These are phyloP conservation scores for Clonostachys rhizophaga DNA, from an alignment of 2,329 filamentous ascomycete species.

Conservation along the genomic window DNA sequence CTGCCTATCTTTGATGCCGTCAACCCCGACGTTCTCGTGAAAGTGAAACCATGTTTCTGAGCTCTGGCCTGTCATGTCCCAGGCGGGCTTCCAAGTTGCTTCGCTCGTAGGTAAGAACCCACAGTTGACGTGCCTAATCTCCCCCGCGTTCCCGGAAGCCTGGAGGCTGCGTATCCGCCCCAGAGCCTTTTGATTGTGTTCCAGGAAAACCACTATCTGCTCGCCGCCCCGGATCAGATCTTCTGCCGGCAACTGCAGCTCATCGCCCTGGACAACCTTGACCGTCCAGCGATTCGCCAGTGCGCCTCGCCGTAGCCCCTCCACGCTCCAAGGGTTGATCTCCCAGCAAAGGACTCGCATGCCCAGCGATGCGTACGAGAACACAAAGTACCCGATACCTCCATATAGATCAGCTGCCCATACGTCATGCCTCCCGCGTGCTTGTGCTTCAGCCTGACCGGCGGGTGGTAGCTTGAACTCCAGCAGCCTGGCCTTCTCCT, in stretches of 20 bases:
- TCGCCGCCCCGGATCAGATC: constrained; percentile 36
- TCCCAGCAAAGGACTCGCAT: constrained; percentile 82
- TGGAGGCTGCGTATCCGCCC: constrained; percentile 30
- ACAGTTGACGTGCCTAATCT: constrained; percentile 57
- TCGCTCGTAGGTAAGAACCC: constrained; percentile 58
- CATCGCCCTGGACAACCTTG: constrained; percentile 40
- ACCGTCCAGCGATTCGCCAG: constrained; percentile 62
- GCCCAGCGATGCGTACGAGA: constrained; percentile 72
- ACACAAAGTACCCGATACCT: constrained; percentile 91
- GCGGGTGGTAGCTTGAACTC: constrained; percentile 30
- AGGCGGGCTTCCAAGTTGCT: constrained; percentile 45
- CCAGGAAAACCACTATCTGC: constrained; percentile 62
- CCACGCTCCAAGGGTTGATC: constrained; percentile 82
- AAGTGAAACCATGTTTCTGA: constrained; percentile 55
- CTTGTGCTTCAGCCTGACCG: neutral
- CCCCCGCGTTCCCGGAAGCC: constrained; percentile 20
- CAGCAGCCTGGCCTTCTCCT: constrained; percentile 78
- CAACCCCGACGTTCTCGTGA: constrained; percentile 59
- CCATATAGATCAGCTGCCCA: constrained; percentile 81
- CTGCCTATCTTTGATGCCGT: constrained; percentile 41
- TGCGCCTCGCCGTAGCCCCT: constrained; percentile 76
- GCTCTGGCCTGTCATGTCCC: constrained; percentile 31
- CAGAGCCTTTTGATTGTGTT: constrained; percentile 58
- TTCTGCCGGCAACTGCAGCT: constrained; percentile 28
- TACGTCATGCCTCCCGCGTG: constrained; percentile 15